Conservation (phyloP, 768 basidiomycete species). For the Phaeotremella fagi region DNA sequence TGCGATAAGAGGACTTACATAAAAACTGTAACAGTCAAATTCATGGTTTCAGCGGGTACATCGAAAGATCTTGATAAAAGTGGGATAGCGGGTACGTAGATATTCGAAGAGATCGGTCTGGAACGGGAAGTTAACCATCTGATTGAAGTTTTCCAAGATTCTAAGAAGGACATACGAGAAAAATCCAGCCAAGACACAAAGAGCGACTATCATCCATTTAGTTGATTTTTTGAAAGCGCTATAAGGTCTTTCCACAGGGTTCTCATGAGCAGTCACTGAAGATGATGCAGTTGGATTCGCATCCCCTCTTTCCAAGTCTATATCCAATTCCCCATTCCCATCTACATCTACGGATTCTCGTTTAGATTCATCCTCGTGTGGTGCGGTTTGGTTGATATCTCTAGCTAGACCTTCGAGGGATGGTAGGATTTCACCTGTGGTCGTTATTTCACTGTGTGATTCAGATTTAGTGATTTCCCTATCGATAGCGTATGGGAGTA, state of each 20-base stretch:
- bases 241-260: constrained; percentile 11
- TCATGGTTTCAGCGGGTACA: constrained; percentile 66
- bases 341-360: not conserved
- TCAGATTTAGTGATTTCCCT: not conserved
- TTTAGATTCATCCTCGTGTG: not conserved
- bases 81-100: constrained; percentile 77
- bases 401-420: not conserved
- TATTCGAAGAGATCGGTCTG: constrained; percentile 64
- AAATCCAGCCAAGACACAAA: constrained; percentile 30
- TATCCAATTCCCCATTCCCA: not conserved
- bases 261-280: not conserved
- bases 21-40: constrained; percentile 73
- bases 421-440: not conserved
- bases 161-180: constrained; percentile 22
- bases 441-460: too few relatives aligned
- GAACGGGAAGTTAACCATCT: too few relatives aligned
- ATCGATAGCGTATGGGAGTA: not conserved
- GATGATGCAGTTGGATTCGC: not conserved
- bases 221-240: constrained; percentile 14
- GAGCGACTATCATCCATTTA: constrained; percentile 30
- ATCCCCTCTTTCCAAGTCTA: not conserved
- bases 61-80: constrained; percentile 60
- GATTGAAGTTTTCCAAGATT: too few relatives aligned
- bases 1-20: constrained; percentile 53
- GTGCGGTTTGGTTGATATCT: not conserved